These are phyloP conservation scores for Spathaspora sp. DNA, from an alignment of 1,139 yeast species.

Conservation along the genomic window DNA sequence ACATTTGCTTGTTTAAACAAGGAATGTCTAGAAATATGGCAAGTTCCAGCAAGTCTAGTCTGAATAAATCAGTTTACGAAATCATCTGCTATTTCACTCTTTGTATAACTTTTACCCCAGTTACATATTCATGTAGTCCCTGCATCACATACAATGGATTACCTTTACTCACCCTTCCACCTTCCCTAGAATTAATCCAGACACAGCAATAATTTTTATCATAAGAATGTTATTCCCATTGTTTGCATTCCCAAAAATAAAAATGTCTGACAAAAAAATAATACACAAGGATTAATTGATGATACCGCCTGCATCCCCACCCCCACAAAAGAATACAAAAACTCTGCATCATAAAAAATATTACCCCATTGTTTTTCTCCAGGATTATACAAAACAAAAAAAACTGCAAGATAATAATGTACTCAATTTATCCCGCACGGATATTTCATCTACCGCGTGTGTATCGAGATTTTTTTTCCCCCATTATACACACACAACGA, in stretches of 20 bases:
- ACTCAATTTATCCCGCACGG: conserved; percentile 1
- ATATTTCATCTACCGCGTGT: not conserved
- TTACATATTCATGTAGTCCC: too few species aligned
- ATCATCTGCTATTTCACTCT: not conserved
- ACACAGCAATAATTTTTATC: not conserved
- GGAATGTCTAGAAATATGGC: not conserved
- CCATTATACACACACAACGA: not conserved
- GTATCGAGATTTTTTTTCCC: not conserved
- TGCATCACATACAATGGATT: too few species aligned
- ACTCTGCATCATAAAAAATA: not conserved
- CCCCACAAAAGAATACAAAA: conserved; percentile 4
- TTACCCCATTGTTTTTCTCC: not conserved
- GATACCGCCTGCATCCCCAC: not conserved
- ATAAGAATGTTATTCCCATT: not conserved
- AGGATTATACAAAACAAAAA: not conserved
- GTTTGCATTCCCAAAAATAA: not conserved
- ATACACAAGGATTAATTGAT: not conserved
- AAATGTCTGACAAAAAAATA: not conserved
- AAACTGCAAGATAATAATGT: too few species aligned
- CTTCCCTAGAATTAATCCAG: too few species aligned
- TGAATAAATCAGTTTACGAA: not conserved
- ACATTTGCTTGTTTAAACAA: not conserved
- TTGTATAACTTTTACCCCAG: not conserved
- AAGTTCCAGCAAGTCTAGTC: not conserved
- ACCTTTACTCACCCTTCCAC: too few species aligned